These are phyloP conservation scores for Wakefieldia striispora DNA, from an alignment of 768 basidiomycete genomes.

Conservation along the genomic window DNA sequence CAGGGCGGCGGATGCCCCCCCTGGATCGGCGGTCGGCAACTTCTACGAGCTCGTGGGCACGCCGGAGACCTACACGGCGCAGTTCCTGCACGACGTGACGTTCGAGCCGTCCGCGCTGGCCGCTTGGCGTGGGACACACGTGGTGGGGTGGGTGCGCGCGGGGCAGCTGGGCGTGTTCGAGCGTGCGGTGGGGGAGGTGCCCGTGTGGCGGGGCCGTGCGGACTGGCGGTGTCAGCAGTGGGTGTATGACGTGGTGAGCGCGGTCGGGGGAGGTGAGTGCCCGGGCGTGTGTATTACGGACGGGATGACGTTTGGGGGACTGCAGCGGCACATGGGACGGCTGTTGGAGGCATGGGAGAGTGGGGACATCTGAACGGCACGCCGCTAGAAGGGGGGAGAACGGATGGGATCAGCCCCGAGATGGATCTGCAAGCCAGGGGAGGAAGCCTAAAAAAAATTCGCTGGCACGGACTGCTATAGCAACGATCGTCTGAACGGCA, in stretches of 20 bases:
- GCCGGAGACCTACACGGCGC: conserved; percentile 24
- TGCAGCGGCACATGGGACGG: conserved; percentile 25
- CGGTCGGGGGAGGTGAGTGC: not conserved
- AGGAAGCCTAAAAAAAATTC: too few species aligned
- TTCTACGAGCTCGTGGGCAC: conserved; percentile 28
- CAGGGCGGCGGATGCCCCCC: too few species aligned
- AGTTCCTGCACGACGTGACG: conserved; percentile 3
- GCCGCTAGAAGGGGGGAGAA: too few species aligned
- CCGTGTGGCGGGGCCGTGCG: conserved; percentile 14
- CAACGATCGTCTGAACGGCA: conserved; percentile 12
- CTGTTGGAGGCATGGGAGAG: conserved; percentile 32
- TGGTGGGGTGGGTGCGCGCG: conserved; percentile 22
- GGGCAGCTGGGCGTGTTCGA: conserved; percentile 17
- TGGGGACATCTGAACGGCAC: conserved; percentile 26
- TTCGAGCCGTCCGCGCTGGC: conserved; percentile 10
- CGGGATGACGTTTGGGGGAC: conserved; percentile 8
- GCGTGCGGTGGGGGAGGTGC: conserved; percentile 8
- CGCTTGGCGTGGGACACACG: conserved; percentile 26
- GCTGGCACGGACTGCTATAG: conserved; percentile 12
- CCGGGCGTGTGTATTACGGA: conserved; percentile 10
- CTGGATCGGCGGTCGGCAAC: too few species aligned
- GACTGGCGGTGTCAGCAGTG: conserved; percentile 30
- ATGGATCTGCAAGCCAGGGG: too few species aligned
- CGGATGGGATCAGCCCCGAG: too few species aligned
- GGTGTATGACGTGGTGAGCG: conserved; percentile 21